Evolutionary conservation across 23 red algal genomes (phyloP), one percentile per base, ranked within the genome.

Genomic region (Agarophyton chilense): DNA sequence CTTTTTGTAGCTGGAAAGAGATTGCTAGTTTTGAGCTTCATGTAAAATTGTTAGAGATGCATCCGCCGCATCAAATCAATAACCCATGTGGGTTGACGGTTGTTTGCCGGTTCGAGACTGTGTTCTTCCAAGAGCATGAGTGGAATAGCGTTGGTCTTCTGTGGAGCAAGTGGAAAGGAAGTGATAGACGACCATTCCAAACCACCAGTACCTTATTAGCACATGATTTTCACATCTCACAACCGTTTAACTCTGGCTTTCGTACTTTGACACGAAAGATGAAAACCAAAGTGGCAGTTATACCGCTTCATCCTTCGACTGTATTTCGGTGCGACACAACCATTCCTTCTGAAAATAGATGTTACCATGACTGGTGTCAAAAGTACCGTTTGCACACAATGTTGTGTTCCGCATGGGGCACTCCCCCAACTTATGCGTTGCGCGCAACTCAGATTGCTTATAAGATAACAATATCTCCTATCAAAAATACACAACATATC

Each of bases 231-330:
- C 19, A 18, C 9, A 33, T 2, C 34, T 33, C 34, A 70, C 64
- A 70, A 70, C 64, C 64, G 64, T 42, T 42, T 21, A 41, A 21
- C 32, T 42, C 38, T 4, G 34, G 34, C 64, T 70, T 6, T 70
- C 64, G 40, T 6, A 4, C 25, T 36, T 70, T 70, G 64, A 70
- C 64, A 70, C 64, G 64, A 70, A 70, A 70, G 32, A 70, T 16
- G 4, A n/a, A 62, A 28, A 22, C 8, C 56, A 28, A 31, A 18
- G 32, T 6, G 40, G 34, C 64, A 21, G 21, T 41, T 41, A 1
- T 42, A 21, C 34, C 64, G 35, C 16, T 70, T 70, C 34, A 41
- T 5, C 6, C 34, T 70, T 40, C 34, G 4, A 11, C 55, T 26
- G 19, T 58, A 4, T 3, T 58, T 58, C 55, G 29, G 2, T 28